These are phyloP conservation scores for Phytophthora cactorum DNA, from an alignment of 352 stramenopile species.

Conservation along the genomic window DNA sequence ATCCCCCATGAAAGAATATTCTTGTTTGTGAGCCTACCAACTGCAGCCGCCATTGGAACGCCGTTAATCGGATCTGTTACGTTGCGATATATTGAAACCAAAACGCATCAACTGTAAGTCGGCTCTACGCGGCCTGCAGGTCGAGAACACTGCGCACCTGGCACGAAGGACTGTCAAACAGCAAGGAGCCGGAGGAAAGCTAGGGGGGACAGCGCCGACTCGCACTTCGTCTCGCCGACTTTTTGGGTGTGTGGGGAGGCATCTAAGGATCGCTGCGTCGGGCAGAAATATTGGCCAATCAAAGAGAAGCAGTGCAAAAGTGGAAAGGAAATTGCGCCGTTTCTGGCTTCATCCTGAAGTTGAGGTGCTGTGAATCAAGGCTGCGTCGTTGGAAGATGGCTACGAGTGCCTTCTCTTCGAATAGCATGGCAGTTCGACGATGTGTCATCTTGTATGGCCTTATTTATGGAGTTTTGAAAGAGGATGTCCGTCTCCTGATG, in stretches of 20 bases:
- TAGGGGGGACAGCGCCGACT: constrained; percentile 7
- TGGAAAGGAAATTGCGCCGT: constrained; percentile 2
- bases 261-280: constrained; percentile 27
- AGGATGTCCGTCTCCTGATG: not conserved
- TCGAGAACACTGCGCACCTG: constrained; percentile 1
- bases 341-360: not conserved
- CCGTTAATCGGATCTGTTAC: constrained; percentile 25
- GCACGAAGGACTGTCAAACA: not conserved
- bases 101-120: not conserved
- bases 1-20: constrained; percentile 16
- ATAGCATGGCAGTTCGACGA: not conserved
- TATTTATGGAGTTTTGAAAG: too few relatives aligned
- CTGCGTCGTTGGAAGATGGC: too few relatives aligned
- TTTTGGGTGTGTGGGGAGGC: constrained; percentile 28
- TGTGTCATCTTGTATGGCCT: not conserved
- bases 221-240: constrained; percentile 15
- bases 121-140: not conserved
- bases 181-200: constrained; percentile 1
- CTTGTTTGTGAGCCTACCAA: constrained; percentile 28
- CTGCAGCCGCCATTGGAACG: constrained; percentile 38
- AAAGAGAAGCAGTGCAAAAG: not conserved
- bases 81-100: not conserved
- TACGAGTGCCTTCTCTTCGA: not conserved
- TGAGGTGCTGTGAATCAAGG: not conserved
- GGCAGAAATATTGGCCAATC: constrained; percentile 30